phyloP scores from a whole-genome alignment of 805 yeast species.

The Cyberlindnera mrakii region DNA sequence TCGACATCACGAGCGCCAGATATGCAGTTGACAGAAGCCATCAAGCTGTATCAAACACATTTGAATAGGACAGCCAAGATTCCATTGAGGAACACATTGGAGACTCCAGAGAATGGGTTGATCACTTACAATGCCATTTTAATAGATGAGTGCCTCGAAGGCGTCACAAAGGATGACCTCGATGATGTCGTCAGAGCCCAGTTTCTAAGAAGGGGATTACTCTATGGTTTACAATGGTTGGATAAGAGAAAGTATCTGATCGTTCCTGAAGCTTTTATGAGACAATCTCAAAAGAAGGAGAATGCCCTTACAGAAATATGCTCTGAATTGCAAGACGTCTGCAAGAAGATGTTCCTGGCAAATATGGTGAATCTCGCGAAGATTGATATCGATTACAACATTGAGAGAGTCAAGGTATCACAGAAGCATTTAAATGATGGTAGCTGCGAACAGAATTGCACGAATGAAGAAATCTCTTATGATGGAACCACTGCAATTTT shows the following conservation, averaged over 20 bases:
- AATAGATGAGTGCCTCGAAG: conserved; percentile 47
- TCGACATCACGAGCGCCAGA: conserved; percentile 33
- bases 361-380: conserved; percentile 42
- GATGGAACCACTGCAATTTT: too few species aligned
- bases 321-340: conserved; percentile 27
- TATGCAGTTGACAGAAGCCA: conserved; percentile 40
- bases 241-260: conserved; percentile 37
- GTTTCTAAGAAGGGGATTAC: conserved; percentile 12
- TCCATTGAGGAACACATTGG: not conserved
- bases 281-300: conserved; percentile 34
- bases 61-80: conserved; percentile 16
- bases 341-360: conserved; percentile 40
- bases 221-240: conserved; percentile 34
- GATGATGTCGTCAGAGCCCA: conserved; percentile 22
- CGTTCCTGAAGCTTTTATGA: conserved; percentile 30
- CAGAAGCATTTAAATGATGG: too few species aligned
- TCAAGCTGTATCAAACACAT: conserved; percentile 29
- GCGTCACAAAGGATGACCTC: conserved; percentile 35
- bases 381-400: conserved; percentile 27
- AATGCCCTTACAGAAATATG: conserved; percentile 36
- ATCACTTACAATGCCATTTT: conserved; percentile 45
- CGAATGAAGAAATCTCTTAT: too few species aligned
- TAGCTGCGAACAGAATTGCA: too few species aligned
- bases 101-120: not conserved
- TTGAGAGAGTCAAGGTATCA: not conserved